Conservation (phyloP, 352 stramenopile species). For the Thalassiosira mediterranea region DNA sequence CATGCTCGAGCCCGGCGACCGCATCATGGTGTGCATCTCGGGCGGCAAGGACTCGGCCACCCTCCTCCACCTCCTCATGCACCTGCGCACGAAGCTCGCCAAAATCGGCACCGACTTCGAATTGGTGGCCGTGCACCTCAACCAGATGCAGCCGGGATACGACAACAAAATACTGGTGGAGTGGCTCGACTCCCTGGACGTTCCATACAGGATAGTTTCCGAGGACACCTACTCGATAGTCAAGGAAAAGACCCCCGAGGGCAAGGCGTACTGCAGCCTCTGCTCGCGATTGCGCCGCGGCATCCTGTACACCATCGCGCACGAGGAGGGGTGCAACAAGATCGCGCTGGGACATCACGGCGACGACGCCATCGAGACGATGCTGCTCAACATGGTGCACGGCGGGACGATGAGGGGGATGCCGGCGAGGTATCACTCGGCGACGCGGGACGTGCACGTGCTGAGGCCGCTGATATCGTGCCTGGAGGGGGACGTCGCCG, state of each 20-base stretch:
- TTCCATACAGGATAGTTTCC: constrained; percentile 88
- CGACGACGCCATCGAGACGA: constrained; percentile 90
- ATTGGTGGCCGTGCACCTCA: constrained; percentile 83
- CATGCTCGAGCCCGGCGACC: constrained; percentile 90
- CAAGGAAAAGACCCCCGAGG: constrained; percentile 84
- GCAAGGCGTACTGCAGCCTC: constrained; percentile 88
- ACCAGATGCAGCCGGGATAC: constrained; percentile 86
- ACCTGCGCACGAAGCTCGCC: constrained; percentile 86
- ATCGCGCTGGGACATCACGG: constrained; percentile 90
- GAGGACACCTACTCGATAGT: constrained; percentile 91
- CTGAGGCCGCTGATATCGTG: constrained; percentile 88
- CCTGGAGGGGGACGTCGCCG: constrained; percentile 88
- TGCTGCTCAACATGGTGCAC: constrained; percentile 92
- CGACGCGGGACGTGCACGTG: constrained; percentile 85
- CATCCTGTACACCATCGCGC: constrained; percentile 88
- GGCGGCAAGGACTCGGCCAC: constrained; percentile 91
- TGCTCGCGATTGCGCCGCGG: constrained; percentile 90
- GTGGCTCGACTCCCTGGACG: constrained; percentile 85
- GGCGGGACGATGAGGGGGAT: constrained; percentile 90
- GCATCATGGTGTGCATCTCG: constrained; percentile 87
- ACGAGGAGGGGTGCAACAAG: constrained; percentile 85
- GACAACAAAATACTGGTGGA: constrained; percentile 81
- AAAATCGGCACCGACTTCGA: constrained; percentile 81
- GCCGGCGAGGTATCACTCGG: constrained; percentile 91
- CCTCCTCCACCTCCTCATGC: constrained; percentile 87